Evolutionary conservation across 2,329 filamentous ascomycete genomes (phyloP), one percentile per base, ranked within the genome.

Genomic region (Fonsecaea erecta): DNA sequence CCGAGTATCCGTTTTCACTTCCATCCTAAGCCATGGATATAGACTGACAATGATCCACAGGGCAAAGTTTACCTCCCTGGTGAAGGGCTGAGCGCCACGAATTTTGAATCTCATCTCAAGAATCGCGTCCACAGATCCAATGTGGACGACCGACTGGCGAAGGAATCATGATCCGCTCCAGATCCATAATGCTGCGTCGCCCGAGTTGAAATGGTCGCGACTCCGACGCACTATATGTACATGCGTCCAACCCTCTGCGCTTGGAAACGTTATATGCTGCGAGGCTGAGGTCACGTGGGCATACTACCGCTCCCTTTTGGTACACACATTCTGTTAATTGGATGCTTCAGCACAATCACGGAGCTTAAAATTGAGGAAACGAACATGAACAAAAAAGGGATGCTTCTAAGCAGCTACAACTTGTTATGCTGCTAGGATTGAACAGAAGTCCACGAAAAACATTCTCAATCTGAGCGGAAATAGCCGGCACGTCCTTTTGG

Each of bases 71-170:
- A 99, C 77, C 97, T 93, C 0, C 92, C 93, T 0, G 91, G 93
- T 0, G 92, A 93, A 0, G 92, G 90, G 26, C 90, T 86, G 75
- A 93, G 92, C 1, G 91, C 94, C 4, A 89, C 89, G 52, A 96
- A 97, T 74, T 99, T 99, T 69, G 92, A 97, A 78, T 88, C 96
- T 1, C 95, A 99, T 79, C 82, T 98, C 55, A 91, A 89, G 77
- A 97, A 97, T 77, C 86, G 90, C 51, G 82, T 85, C 59, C 95
- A 99, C 77, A 86, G 89, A 72, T 87, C 91, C 71, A 86, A 85
- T 72, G 91, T 93, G 9, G 85, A 88, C 67, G 78, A 79, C 60
- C 78, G 83, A 24, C 71, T 83, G 18, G 75, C 74, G 4, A 77
- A 76, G 62, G 64, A 58, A 59, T 52, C 28, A 57, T 68, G 58